phyloP scores from a whole-genome alignment of 1,284 basidiomycete species.

The Cryptococcus wingfieldii region DNA sequence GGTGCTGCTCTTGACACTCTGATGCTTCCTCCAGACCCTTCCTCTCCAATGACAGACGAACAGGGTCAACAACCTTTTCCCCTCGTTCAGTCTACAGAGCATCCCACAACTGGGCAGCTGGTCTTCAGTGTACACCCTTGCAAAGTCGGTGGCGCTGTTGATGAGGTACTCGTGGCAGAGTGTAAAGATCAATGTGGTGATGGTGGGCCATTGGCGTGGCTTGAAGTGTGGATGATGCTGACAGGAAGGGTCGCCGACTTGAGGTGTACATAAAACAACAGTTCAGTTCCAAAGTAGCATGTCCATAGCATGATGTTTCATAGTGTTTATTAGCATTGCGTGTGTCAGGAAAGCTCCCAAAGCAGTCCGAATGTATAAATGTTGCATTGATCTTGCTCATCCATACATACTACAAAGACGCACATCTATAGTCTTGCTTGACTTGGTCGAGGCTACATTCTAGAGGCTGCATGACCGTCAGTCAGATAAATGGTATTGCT shows the following conservation, averaged over 20 bases:
- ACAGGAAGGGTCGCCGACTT: constrained; percentile 27
- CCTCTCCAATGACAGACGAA: neutral
- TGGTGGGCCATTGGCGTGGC: constrained; percentile 19
- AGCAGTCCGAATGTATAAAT: too few species aligned
- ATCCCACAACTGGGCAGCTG: constrained; percentile 25
- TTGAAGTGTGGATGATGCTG: constrained; percentile 41
- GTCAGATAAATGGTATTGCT: neutral
- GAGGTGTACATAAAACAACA: constrained; percentile 5
- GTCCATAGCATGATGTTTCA: neutral
- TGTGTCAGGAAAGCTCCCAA: too few species aligned
- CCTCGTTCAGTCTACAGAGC: constrained; percentile 29
- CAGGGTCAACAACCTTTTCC: constrained; percentile 21
- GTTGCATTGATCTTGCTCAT: too few species aligned
- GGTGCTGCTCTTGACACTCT: constrained; percentile 11
- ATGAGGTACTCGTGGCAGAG: constrained; percentile 18
- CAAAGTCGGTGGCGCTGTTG: constrained; percentile 25
- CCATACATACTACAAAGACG: too few species aligned
- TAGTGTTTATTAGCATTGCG: too few species aligned
- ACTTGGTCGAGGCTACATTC: too few species aligned
- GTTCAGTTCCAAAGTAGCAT: neutral
- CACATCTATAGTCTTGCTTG: too few species aligned
- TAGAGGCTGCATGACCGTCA: too few species aligned
- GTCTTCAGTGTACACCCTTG: constrained; percentile 37
- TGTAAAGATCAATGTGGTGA: neutral
- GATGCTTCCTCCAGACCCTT: constrained; percentile 11